Conservation (phyloP, 257 asterid genomes). For the Datura wrightii region DNA sequence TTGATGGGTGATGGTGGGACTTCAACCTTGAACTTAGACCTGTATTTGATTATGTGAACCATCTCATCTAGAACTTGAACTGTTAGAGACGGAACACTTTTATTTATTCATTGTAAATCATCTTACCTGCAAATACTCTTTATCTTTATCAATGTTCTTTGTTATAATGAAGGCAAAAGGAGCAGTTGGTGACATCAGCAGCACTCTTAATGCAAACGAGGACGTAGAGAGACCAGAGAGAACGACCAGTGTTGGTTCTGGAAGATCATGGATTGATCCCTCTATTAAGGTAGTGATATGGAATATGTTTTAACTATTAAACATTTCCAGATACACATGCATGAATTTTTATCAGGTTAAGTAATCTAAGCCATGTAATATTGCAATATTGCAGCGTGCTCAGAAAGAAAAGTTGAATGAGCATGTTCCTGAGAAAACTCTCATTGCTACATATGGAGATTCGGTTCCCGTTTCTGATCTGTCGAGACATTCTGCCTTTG, state of each 20-base stretch:
- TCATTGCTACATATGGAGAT: slow-evolving; percentile 48
- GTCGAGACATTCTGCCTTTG: slow-evolving; percentile 52
- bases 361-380: slow-evolving; percentile 17
- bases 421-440: slow-evolving; percentile 50
- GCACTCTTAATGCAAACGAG: slow-evolving; percentile 39
- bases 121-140: neutral
- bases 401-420: slow-evolving; percentile 56
- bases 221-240: slow-evolving; percentile 65
- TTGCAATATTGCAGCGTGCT: slow-evolving; percentile 65
- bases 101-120: slow-evolving; percentile 6
- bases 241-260: slow-evolving; percentile 45
- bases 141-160: slow-evolving; percentile 26
- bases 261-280: slow-evolving; percentile 67
- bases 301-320: neutral
- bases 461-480: slow-evolving; percentile 55
- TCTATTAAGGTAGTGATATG: slow-evolving; percentile 50
- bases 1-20: slow-evolving; percentile 15
- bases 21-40: slow-evolving; percentile 4
- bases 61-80: neutral
- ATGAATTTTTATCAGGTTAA: neutral
- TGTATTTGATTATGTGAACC: neutral
- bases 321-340: neutral
- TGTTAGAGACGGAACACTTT: neutral
- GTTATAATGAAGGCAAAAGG: slow-evolving; percentile 62
- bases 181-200: slow-evolving; percentile 45